Conservation (phyloP, 768 basidiomycete genomes). For the Tulasnella sp. region DNA sequence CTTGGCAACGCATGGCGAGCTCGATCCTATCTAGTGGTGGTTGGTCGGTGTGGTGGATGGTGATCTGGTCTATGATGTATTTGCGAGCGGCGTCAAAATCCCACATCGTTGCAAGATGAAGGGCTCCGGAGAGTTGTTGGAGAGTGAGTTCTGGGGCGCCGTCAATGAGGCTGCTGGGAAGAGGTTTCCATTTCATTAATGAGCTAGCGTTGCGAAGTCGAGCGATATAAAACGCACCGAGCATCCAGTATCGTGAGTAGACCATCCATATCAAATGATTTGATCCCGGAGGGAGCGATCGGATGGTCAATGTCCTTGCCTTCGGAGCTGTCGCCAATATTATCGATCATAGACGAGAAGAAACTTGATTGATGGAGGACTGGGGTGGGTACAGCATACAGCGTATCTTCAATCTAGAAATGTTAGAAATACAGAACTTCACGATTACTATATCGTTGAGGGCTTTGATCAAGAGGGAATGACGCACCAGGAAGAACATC, state of each 20-base stretch:
- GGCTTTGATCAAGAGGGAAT: not conserved
- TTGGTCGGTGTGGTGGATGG: not conserved
- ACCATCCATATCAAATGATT: not conserved
- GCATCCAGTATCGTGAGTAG: not conserved
- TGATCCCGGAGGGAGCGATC: not conserved
- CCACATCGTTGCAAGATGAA: conserved; percentile 10
- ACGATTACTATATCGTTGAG: not conserved
- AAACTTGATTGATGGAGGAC: not conserved
- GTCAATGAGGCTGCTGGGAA: not conserved
- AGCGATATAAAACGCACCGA: not conserved
- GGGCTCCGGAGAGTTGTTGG: not conserved
- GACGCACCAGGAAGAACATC: not conserved
- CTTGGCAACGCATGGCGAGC: not conserved
- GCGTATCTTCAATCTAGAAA: conserved; percentile 2
- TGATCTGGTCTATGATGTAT: not conserved
- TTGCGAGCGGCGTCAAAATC: not conserved
- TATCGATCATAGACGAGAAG: not conserved
- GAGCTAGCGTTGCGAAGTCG: too few species aligned
- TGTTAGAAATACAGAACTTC: too few species aligned
- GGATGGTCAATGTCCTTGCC: not conserved
- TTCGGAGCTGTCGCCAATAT: not conserved
- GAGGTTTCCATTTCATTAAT: not conserved
- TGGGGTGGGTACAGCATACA: not conserved
- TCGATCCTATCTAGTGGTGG: not conserved
- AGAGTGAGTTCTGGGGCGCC: not conserved